A percentile compares a stretch with the other conserved stretches of the same genome.
phyloP scores from a whole-genome alignment of 192 early-diverging fungal genomes.

The Backusella tuberculispora region DNA sequence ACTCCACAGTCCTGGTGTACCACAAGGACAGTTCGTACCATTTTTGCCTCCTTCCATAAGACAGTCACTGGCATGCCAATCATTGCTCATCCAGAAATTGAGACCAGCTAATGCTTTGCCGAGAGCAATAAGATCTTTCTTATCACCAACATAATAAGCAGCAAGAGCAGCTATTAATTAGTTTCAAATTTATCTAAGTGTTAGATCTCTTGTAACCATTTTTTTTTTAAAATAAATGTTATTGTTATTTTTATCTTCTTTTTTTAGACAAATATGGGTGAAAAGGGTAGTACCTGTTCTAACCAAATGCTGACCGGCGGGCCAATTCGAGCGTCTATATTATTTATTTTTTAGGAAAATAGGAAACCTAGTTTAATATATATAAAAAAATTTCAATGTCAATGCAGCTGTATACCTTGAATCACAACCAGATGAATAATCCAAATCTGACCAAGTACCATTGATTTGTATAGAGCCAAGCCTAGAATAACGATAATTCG shows the following conservation, averaged over 20 bases:
- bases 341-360: constrained; percentile 2
- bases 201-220: not conserved
- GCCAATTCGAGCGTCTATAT: constrained; percentile 29
- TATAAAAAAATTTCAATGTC: not conserved
- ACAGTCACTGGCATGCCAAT: constrained; percentile 18
- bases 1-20: constrained; percentile 38
- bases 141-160: constrained; percentile 8
- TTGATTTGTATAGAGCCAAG: not conserved
- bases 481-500: not conserved
- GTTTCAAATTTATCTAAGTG: constrained; percentile 1
- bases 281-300: constrained; percentile 19
- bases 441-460: constrained; percentile 29
- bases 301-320: constrained; percentile 22
- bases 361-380: not conserved
- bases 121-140: not conserved
- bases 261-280: not conserved
- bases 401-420: constrained; percentile 8
- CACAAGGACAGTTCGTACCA: constrained; percentile 30
- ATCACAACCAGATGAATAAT: constrained; percentile 27
- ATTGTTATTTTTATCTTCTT: not conserved
- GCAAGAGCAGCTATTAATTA: constrained; percentile 10
- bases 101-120: constrained; percentile 16
- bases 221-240: not conserved
- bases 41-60: constrained; percentile 21
- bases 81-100: constrained; percentile 32